Percentiles rank a stretch among this genome's conserved stretches.
phyloP scores from a whole-genome alignment of 768 basidiomycete genomes.

The Lactifluus subvellereus region DNA sequence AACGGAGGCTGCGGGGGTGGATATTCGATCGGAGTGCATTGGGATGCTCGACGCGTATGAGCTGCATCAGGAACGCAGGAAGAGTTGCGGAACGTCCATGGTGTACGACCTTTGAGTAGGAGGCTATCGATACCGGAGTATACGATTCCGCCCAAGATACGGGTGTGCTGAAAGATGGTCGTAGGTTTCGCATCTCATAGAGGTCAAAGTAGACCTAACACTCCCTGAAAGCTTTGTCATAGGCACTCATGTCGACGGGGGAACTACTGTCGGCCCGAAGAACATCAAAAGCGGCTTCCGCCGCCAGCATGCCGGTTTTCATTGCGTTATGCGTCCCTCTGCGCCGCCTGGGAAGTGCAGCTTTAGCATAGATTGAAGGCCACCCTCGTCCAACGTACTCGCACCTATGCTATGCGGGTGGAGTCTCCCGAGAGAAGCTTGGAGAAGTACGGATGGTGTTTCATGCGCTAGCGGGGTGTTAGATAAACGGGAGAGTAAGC shows the following conservation, averaged over 20 bases:
- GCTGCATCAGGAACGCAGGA: slow-evolving; percentile 51
- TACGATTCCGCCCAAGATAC: slow-evolving; percentile 78
- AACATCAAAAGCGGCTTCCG: slow-evolving; percentile 74
- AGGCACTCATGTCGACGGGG: slow-evolving; percentile 61
- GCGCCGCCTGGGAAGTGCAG: slow-evolving; percentile 91
- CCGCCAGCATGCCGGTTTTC: slow-evolving; percentile 98
- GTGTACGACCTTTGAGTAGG: slow-evolving; percentile 75
- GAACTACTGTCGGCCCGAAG: slow-evolving; percentile 34
- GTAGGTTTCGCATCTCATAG: slow-evolving; percentile 83
- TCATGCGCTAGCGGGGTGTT: slow-evolving; percentile 60
- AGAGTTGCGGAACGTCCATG: slow-evolving; percentile 85
- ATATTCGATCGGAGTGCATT: slow-evolving; percentile 74
- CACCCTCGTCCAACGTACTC: slow-evolving; percentile 87
- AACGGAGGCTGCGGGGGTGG: slow-evolving; percentile 84
- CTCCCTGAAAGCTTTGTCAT: slow-evolving; percentile 59
- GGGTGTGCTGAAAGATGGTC: slow-evolving; percentile 83
- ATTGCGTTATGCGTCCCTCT: slow-evolving; percentile 99
- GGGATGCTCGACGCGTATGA: slow-evolving; percentile 61
- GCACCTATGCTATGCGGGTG: slow-evolving; percentile 88
- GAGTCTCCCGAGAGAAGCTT: slow-evolving; percentile 67
- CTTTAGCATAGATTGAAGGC: slow-evolving; percentile 83
- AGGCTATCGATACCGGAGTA: slow-evolving; percentile 89
- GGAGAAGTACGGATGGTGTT: slow-evolving; percentile 91
- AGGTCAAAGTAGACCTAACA: slow-evolving; percentile 88
- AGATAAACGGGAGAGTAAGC: neutral